Conservation (phyloP, 208 protist genomes). For the Acanthamoeba castellanii region DNA sequence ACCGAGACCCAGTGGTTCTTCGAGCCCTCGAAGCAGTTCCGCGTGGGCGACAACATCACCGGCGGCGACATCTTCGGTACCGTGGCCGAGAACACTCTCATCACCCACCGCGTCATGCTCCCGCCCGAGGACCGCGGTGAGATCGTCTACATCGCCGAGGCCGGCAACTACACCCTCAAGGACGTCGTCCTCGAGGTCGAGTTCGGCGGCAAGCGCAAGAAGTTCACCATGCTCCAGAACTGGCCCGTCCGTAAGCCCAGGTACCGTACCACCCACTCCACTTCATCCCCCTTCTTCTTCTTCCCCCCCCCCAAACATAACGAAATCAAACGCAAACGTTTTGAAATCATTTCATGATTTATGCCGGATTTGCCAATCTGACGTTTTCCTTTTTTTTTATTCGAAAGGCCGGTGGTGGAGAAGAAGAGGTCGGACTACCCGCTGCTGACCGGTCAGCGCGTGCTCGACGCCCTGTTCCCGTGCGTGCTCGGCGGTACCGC, state of each 20-base stretch:
- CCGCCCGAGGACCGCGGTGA: conserved; percentile 89
- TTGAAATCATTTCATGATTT: too few relatives aligned
- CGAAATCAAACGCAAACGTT: too few relatives aligned
- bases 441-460: conserved; percentile 99
- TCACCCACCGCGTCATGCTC: conserved; percentile 98
- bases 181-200: conserved; percentile 72
- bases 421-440: conserved; percentile 98
- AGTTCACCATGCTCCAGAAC: conserved; percentile 96
- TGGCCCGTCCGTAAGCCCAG: conserved; percentile 98
- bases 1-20: conserved; percentile 96
- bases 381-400: background rate
- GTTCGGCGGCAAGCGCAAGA: conserved; percentile 88
- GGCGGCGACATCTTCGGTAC: conserved; percentile 97
- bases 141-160: conserved; percentile 80
- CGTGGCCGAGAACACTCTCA: conserved; percentile 97
- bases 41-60: conserved; percentile 97
- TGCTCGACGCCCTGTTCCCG: conserved; percentile 99
- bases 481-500: conserved; percentile 99
- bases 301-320: too few relatives aligned
- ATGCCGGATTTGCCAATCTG: too few relatives aligned
- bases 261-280: conserved; percentile 89
- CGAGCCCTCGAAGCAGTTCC: conserved; percentile 86
- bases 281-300: too few relatives aligned
- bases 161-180: conserved; percentile 83
- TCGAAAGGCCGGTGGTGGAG: conserved; percentile 89